Evolutionary conservation across 1,139 yeast genomes (phyloP).

Genomic region (Pneumocystis carinii): DNA sequence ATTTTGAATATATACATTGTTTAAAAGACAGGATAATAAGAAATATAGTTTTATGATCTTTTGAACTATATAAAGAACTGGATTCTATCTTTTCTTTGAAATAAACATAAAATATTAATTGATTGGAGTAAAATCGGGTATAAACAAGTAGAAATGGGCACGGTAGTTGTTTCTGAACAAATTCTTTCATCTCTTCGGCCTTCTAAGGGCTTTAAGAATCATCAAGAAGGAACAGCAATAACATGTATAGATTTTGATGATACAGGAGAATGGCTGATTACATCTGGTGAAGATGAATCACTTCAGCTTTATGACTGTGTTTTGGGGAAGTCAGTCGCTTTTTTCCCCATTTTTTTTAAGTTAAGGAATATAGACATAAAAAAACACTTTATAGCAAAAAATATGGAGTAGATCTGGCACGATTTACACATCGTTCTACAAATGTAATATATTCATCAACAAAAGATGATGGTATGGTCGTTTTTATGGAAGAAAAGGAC

Average conservation of each 20-base stretch:
- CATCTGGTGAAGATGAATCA: slow-evolving; percentile 60
- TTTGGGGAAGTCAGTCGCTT: slow-evolving; percentile 35
- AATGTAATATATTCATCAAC: slow-evolving; percentile 78
- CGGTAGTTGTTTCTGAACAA: slow-evolving; percentile 22
- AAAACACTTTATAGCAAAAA: slow-evolving; percentile 63
- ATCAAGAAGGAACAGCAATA: slow-evolving; percentile 41
- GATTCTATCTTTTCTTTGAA: background rate
- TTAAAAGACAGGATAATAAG: no score
- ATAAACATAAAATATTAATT: background rate
- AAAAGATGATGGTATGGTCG: slow-evolving; percentile 46
- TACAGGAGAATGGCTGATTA: slow-evolving; percentile 61
- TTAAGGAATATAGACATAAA: slow-evolving; percentile 14
- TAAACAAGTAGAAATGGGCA: background rate
- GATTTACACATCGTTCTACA: slow-evolving; percentile 62
- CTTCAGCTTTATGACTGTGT: slow-evolving; percentile 71
- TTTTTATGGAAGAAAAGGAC: background rate
- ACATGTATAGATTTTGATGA: slow-evolving; percentile 81
- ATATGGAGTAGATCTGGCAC: slow-evolving; percentile 80
- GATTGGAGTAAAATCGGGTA: background rate
- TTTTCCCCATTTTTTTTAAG: background rate
- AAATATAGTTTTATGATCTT: no score
- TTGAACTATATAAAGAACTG: no score
- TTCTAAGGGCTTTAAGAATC: slow-evolving; percentile 44
- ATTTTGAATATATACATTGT: no score
- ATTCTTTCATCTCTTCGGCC: slow-evolving; percentile 36